phyloP scores from a whole-genome alignment of 1,284 basidiomycete genomes.

The Agroathelia rolfsii region DNA sequence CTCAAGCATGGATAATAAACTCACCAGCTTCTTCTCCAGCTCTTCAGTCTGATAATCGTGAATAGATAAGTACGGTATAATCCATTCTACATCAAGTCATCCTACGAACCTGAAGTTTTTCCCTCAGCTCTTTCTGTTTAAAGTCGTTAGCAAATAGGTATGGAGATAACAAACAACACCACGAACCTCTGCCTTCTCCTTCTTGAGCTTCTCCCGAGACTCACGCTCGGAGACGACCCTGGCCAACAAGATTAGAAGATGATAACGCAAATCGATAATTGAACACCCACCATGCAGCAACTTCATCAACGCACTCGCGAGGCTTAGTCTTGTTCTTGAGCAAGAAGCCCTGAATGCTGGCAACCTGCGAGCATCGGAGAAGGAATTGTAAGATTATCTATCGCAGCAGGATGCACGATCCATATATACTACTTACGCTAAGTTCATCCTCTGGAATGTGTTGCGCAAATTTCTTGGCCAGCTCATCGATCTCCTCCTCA shows the following conservation, averaged over 20 bases:
- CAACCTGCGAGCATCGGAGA: slow-evolving; percentile 41
- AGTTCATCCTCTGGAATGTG: slow-evolving; percentile 74
- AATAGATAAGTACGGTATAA: slow-evolving; percentile 4
- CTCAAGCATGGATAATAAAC: slow-evolving; percentile 8
- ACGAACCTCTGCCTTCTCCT: slow-evolving; percentile 71
- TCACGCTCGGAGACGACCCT: slow-evolving; percentile 70
- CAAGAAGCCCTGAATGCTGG: slow-evolving; percentile 74
- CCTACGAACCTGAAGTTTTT: too few relatives aligned
- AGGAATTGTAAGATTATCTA: slow-evolving; percentile 5
- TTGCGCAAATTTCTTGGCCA: slow-evolving; percentile 69
- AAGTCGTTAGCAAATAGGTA: slow-evolving; percentile 5
- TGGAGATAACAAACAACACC: slow-evolving; percentile 12
- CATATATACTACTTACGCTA: slow-evolving; percentile 42
- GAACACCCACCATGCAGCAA: slow-evolving; percentile 43
- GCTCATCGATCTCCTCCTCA: slow-evolving; percentile 60
- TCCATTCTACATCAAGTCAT: too few relatives aligned
- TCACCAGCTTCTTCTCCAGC: slow-evolving; percentile 29
- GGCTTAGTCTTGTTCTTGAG: slow-evolving; percentile 79
- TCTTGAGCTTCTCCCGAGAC: slow-evolving; percentile 71
- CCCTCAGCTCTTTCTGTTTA: too few relatives aligned
- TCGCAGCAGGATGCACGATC: slow-evolving; percentile 3
- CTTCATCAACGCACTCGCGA: slow-evolving; percentile 71
- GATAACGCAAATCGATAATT: slow-evolving; percentile 7
- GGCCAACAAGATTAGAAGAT: slow-evolving; percentile 9
- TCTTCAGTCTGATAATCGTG: slow-evolving; percentile 24